Conservation (phyloP, 495 filamentous ascomycete species). For the Aspergillus coremiiformis region DNA sequence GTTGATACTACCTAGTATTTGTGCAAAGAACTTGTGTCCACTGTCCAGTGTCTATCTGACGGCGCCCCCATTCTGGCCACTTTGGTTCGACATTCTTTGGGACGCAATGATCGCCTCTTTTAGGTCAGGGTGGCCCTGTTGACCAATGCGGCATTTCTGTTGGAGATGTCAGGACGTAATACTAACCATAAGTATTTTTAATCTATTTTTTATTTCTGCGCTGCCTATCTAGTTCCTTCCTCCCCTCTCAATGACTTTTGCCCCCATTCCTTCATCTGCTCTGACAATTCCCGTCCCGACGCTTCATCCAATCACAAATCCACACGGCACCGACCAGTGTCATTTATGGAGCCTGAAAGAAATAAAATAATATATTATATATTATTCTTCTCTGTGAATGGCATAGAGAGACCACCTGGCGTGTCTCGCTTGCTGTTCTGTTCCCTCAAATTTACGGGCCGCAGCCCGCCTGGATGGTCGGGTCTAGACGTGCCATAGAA, state of each 20-base stretch:
- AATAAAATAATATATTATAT: conserved; percentile 3
- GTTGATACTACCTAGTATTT: conserved; percentile 11
- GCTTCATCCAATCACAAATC: neutral
- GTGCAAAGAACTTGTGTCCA: conserved; percentile 13
- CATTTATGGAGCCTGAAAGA: neutral
- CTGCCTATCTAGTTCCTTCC: neutral
- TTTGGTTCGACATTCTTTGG: conserved; percentile 8
- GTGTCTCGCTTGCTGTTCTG: neutral
- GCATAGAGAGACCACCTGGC: neutral
- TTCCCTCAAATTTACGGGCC: conserved; percentile 10
- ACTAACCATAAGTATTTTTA: conserved; percentile 2
- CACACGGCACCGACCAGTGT: conserved; percentile 1
- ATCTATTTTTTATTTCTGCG: neutral
- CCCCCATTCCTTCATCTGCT: neutral
- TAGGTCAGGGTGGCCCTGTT: conserved; percentile 10
- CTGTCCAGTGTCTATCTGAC: conserved; percentile 1
- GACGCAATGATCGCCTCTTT: conserved; percentile 12
- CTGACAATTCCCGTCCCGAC: neutral
- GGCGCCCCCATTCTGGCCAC: conserved; percentile 11
- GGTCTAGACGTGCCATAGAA: conserved; percentile 5
- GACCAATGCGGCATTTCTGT: conserved; percentile 9
- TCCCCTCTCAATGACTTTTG: neutral
- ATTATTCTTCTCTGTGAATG: neutral
- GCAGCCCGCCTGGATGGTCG: conserved; percentile 7
- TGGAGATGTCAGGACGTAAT: conserved; percentile 7